Base-by-base conservation (phyloP, 331 rosid genomes). In the Spiraea crenata region DNA sequence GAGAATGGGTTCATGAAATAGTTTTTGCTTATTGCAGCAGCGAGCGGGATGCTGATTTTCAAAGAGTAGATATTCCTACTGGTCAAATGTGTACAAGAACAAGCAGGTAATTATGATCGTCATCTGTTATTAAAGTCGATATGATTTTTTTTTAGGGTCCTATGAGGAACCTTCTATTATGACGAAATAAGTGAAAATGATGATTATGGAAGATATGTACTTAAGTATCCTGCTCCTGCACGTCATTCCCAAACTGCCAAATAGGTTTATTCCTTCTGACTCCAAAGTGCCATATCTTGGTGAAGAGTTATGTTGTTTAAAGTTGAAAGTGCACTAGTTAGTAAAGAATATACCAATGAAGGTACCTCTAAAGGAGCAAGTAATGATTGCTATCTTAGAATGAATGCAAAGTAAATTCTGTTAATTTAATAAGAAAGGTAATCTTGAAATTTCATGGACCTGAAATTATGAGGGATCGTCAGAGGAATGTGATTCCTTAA, bases 61-160 rank as follows among this genome's bases (percentile, higher is more conserved):
- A 10, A 2, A 65, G 65, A 39, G 70, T 70, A 15, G 40, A 35
- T 10, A 77, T 50, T 63, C 25, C 57, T 48, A 61, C 74, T 57
- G 56, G 41, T 35, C 70, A 80, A 64, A 38, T 80, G 63, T 58
- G 50, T 57, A 73, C 63, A 11, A 70, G 67, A 75, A 50, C 73
- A 50, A 74, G 57, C 39, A 10, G 64, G 65, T 57, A 42, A 57
- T 51, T 31, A 71, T 64, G 55, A 6, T 51, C 60, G 37, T 54
- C 37, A 35, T 50, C 39, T 65, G 15, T 31, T 57, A 14, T 10
- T 51, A 34, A 12, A 2, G 31, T 31, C 60, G 20, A 58, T 58
- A 25, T 58, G n/a, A 31, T 35, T 11, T 57, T 48, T 48, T 48
- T 48, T 48, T 16, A 48, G 3, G 52, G 52, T 48, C 17, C 15